These are phyloP conservation scores for Penicillium sp. DNA, from an alignment of 2,329 filamentous ascomycete genomes.

Conservation along the genomic window DNA sequence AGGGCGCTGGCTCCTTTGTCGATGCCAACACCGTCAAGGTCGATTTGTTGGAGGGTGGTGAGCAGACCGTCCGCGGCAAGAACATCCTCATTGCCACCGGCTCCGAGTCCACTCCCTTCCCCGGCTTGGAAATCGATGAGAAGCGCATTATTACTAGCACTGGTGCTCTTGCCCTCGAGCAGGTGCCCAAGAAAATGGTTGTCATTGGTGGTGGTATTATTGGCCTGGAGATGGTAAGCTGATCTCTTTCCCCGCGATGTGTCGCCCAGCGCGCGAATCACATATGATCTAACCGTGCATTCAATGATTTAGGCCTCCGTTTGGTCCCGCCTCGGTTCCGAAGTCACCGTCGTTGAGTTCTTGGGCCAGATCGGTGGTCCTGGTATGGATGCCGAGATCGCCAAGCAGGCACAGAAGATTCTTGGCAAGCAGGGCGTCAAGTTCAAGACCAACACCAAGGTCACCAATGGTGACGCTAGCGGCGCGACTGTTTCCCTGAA, in stretches of 20 bases:
- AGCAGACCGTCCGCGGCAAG: constrained; percentile 80
- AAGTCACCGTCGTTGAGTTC: constrained; percentile 97
- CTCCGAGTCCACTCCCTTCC: constrained; percentile 92
- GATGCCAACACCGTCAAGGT: constrained; percentile 90
- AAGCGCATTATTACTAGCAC: constrained; percentile 96
- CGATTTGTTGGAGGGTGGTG: constrained; percentile 81
- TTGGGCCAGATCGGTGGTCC: constrained; percentile 93
- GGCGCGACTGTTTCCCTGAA: constrained; percentile 74
- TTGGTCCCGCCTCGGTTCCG: constrained; percentile 86
- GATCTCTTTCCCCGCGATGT: background rate
- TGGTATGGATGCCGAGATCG: constrained; percentile 91
- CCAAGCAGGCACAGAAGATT: constrained; percentile 87
- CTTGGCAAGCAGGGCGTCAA: constrained; percentile 95
- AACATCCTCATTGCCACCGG: constrained; percentile 98
- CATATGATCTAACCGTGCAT: constrained; percentile 5
- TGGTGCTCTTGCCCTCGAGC: constrained; percentile 78
- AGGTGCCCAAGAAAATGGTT: constrained; percentile 93
- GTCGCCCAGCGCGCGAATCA: background rate
- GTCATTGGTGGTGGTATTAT: constrained; percentile 99
- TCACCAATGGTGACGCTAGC: constrained; percentile 73
- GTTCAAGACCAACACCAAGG: constrained; percentile 98
- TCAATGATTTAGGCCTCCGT: constrained; percentile 61
- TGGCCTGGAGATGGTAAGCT: constrained; percentile 82
- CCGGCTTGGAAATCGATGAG: constrained; percentile 91
- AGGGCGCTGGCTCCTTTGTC: constrained; percentile 80